Percentiles rank a stretch among this genome's conserved stretches.
Conservation (phyloP, 768 basidiomycete species). For the Suillus alpinus region DNA sequence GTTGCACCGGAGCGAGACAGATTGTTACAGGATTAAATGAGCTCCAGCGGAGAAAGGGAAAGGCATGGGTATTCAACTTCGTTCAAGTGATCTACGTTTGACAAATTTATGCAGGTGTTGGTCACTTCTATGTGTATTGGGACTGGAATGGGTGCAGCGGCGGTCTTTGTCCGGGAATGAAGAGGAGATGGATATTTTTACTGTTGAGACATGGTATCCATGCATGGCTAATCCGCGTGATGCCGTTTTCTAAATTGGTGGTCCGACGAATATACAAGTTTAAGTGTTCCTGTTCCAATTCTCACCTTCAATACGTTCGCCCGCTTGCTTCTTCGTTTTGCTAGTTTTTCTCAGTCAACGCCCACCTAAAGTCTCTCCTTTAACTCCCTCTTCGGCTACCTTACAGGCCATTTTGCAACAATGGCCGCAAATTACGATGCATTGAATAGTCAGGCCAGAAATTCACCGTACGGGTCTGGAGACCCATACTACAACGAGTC, state of each 20-base stretch:
- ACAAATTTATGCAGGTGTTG: slow-evolving; percentile 51
- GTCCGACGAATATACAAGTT: slow-evolving; percentile 8
- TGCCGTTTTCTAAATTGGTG: slow-evolving; percentile 10
- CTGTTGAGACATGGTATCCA: not conserved
- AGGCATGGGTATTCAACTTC: slow-evolving; percentile 41
- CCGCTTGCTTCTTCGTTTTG: slow-evolving; percentile 10
- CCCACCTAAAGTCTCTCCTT: slow-evolving; percentile 24
- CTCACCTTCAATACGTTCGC: not conserved
- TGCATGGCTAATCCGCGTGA: not conserved
- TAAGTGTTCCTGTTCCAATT: not conserved
- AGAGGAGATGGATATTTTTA: not conserved
- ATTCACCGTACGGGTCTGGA: slow-evolving; percentile 53
- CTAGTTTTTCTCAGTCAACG: slow-evolving; percentile 11
- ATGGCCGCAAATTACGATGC: slow-evolving; percentile 42
- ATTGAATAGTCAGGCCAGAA: slow-evolving; percentile 19
- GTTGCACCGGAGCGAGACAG: slow-evolving; percentile 83
- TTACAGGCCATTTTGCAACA: slow-evolving; percentile 18
- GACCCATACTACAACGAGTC: slow-evolving; percentile 71
- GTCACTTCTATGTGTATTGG: slow-evolving; percentile 90
- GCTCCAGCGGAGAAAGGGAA: slow-evolving; percentile 63
- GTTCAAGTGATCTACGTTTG: slow-evolving; percentile 4
- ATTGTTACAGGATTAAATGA: slow-evolving; percentile 81
- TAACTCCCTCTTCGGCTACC: slow-evolving; percentile 10
- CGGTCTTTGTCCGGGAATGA: slow-evolving; percentile 60
- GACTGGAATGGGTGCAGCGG: slow-evolving; percentile 91